phyloP scores from a whole-genome alignment of 2,329 filamentous ascomycete genomes.

The Chrysoporthe puriensis region DNA sequence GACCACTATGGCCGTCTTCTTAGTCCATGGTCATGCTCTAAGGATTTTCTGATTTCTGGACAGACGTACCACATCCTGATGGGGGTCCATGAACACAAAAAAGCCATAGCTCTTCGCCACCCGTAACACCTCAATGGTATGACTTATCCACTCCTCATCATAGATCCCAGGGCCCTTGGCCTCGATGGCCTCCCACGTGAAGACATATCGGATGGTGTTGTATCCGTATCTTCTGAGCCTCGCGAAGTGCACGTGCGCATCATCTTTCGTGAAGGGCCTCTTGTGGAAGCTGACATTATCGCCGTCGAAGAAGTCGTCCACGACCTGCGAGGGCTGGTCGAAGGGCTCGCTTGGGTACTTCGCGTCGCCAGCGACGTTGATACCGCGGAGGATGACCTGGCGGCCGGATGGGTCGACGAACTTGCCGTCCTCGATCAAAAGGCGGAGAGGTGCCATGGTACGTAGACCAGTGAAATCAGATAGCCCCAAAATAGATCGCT shows the following conservation, averaged over 20 bases:
- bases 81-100: constrained; percentile 97
- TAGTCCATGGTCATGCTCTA: neutral
- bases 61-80: constrained; percentile 85
- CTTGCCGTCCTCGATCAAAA: constrained; percentile 81
- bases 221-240: constrained; percentile 88
- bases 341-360: constrained; percentile 81
- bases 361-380: constrained; percentile 89
- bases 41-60: neutral
- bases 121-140: constrained; percentile 84
- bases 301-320: constrained; percentile 85
- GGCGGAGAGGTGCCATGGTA: constrained; percentile 72
- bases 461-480: neutral
- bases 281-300: constrained; percentile 89
- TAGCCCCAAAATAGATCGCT: neutral
- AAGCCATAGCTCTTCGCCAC: constrained; percentile 90
- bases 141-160: constrained; percentile 90
- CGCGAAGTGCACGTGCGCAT: constrained; percentile 85
- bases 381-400: constrained; percentile 86
- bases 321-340: constrained; percentile 77
- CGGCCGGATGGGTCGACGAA: constrained; percentile 83
- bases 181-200: constrained; percentile 99
- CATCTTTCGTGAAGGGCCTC: constrained; percentile 80
- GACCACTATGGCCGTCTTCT: constrained; percentile 70
- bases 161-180: constrained; percentile 87
- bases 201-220: constrained; percentile 95